Evolutionary conservation across 2,329 filamentous ascomycete genomes (phyloP), one percentile per base, ranked within the genome.

Genomic region (Monascus ruber): DNA sequence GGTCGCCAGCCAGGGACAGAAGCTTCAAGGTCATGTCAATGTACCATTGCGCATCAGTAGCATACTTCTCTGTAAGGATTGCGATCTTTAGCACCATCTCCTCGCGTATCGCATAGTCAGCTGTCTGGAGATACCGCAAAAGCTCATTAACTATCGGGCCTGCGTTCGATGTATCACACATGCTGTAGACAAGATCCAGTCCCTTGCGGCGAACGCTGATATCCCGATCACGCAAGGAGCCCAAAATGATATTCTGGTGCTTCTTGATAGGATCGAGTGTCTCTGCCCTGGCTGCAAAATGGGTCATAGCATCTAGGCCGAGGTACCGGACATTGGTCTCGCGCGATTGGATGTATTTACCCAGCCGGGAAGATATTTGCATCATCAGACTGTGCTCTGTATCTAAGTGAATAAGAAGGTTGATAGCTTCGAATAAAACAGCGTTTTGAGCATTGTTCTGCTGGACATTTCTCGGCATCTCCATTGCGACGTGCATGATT

Each of bases 51-150:
- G 94, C 85, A 55, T 98, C 91, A 1, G 88, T 95, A 24, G 91
- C 91, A 59, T 98, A 98, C 59, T 96, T 96, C 60, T 98, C 91
- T 0, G 93, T 96, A 47, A 98, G 65, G 55, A 98, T 98, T 38
- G 91, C 91, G 63, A 98, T 94, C 68, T 98, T 98, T 46, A 98
- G 72, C 4, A 96, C 91, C 91, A 98, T 98, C 63, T 98, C 91
- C 66, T 98, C 93, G 47, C 93, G 79, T 53, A 98, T 95, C 4
- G 89, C 89, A 62, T 94, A 98, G 62, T 98, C 91, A 35, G 91
- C 91, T 40, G 86, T 94, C 56, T 95, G 89, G 6, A 98, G 75
- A 62, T 95, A 96, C 50, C 89, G 85, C 38, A 98, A 68, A 37
- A 98, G 78, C 66, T 98, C 91, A 43, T 84, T 83, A 31, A 98